phyloP scores from a whole-genome alignment of 768 basidiomycete species.

The Pleurotus platypus region DNA sequence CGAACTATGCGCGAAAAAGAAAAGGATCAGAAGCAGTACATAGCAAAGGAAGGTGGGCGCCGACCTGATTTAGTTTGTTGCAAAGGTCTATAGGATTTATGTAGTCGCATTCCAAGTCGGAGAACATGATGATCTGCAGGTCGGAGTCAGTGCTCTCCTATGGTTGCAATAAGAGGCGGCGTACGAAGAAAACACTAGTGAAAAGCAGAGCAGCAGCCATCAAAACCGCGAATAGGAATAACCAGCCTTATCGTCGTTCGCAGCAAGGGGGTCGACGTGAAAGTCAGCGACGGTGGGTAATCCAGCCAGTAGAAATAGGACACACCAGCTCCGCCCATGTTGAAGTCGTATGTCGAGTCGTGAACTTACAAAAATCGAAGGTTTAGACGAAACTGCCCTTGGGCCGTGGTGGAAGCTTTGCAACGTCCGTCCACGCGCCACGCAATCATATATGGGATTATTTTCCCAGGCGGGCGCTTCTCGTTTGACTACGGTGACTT shows the following conservation, averaged over 20 bases:
- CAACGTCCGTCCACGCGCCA: background rate
- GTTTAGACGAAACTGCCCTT: too few relatives aligned
- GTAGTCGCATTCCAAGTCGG: slow-evolving; percentile 98
- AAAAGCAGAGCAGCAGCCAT: slow-evolving; percentile 94
- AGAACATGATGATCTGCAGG: slow-evolving; percentile 97
- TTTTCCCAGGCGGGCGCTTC: too few relatives aligned
- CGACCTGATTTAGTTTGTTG: slow-evolving; percentile 96
- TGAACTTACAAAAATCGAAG: too few relatives aligned
- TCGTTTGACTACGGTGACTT: too few relatives aligned
- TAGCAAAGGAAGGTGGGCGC: slow-evolving; percentile 16
- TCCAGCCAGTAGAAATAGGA: slow-evolving; percentile 9
- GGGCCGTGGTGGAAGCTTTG: background rate
- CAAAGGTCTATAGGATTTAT: slow-evolving; percentile 99
- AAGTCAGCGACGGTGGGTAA: background rate
- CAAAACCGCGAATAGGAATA: slow-evolving; percentile 95
- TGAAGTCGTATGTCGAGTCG: background rate
- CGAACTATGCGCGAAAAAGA: slow-evolving; percentile 60
- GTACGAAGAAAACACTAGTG: slow-evolving; percentile 99
- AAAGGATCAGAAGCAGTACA: background rate
- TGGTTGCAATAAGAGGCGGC: slow-evolving; percentile 29
- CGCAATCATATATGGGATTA: too few relatives aligned
- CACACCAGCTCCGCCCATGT: slow-evolving; percentile 7
- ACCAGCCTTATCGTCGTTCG: slow-evolving; percentile 65
- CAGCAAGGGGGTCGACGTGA: background rate
- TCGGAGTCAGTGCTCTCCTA: background rate